These are phyloP conservation scores for Aspergillus sp. DNA, from an alignment of 2,329 filamentous ascomycete species.

Conservation along the genomic window DNA sequence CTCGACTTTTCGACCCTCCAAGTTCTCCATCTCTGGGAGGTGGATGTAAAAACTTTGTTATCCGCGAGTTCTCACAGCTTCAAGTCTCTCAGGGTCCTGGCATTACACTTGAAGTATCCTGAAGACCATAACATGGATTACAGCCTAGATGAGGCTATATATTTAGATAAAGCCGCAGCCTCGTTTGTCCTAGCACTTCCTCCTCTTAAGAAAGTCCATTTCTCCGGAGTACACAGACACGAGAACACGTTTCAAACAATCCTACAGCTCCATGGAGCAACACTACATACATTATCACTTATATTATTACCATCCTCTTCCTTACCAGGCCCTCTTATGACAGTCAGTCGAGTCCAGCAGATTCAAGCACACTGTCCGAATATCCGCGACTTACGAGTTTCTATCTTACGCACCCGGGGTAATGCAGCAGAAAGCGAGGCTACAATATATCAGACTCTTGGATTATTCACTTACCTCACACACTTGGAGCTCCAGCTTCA, in stretches of 20 bases:
- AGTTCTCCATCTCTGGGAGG: neutral
- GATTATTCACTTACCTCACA: neutral
- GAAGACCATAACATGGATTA: neutral
- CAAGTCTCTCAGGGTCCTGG: neutral
- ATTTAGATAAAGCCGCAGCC: neutral
- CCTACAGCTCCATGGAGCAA: neutral
- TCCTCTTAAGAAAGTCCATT: neutral
- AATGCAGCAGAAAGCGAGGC: neutral
- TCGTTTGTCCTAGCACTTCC: neutral
- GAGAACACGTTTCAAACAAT: neutral
- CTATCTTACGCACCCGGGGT: neutral
- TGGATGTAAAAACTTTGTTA: neutral
- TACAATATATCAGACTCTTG: neutral
- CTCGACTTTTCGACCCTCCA: neutral
- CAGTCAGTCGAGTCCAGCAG: neutral
- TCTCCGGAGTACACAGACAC: neutral
- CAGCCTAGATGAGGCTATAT: neutral
- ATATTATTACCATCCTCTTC: neutral
- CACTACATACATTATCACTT: neutral
- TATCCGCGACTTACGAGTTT: neutral
- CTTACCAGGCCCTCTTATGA: neutral
- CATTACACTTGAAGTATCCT: neutral
- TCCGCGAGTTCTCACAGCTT: neutral
- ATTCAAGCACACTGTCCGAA: neutral
- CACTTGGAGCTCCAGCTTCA: neutral